A percentile compares a stretch with the other conserved stretches of the same genome.
Conservation (phyloP, 148 eudicot species). For the Rhododendron henanense region DNA sequence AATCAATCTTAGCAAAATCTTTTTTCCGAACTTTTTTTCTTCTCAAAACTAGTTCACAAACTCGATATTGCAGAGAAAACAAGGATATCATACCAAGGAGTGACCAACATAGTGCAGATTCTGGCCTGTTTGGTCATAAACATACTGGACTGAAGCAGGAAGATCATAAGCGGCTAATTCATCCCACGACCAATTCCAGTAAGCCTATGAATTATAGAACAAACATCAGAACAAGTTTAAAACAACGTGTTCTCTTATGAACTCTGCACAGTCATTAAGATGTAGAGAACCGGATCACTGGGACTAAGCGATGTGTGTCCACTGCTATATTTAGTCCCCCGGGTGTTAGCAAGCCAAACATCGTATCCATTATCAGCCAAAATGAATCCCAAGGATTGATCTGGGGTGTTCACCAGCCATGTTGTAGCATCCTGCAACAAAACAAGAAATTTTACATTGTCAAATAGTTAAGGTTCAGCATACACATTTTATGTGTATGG, state of each 20-base stretch:
- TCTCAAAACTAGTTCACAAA: background rate
- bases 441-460: background rate
- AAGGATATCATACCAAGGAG: conserved; percentile 40
- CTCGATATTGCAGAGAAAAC: background rate
- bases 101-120: conserved; percentile 59
- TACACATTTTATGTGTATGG: no score
- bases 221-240: background rate
- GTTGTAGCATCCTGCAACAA: conserved; percentile 39
- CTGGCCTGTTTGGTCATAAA: conserved; percentile 42
- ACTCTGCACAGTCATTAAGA: background rate
- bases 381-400: conserved; percentile 47
- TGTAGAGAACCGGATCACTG: conserved; percentile 22
- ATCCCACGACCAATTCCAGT: conserved; percentile 87
- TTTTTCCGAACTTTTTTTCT: background rate
- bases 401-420: conserved; percentile 43
- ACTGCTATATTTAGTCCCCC: conserved; percentile 48
- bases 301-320: conserved; percentile 43
- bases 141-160: conserved; percentile 46
- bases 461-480: no score
- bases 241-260: background rate
- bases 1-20: background rate
- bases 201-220: conserved; percentile 30
- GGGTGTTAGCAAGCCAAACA: conserved; percentile 52
- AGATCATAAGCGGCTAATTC: conserved; percentile 58
- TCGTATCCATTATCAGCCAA: conserved; percentile 60